phyloP scores from a whole-genome alignment of 2,329 filamentous ascomycete species.

The Pseudopyrenochaeta lycopersici region DNA sequence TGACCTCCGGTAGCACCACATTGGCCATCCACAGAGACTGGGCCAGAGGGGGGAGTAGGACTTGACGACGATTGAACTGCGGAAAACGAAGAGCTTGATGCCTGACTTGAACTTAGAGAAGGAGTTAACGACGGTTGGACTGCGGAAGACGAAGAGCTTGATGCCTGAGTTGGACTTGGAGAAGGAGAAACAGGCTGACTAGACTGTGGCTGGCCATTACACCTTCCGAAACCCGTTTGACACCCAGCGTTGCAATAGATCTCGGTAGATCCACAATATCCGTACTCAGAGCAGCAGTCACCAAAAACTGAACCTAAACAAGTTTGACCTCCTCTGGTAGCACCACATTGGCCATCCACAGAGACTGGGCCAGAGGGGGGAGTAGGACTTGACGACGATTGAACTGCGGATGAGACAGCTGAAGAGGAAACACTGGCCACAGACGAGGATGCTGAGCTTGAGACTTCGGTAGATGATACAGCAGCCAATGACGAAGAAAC shows the following conservation, averaged over 20 bases:
- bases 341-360: conserved; percentile 26
- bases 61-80: not conserved
- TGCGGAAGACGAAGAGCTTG: not conserved
- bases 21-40: conserved; percentile 23
- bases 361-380: conserved; percentile 11
- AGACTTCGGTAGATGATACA: not conserved
- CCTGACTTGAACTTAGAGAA: not conserved
- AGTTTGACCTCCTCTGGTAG: conserved; percentile 10
- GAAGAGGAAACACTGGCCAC: too few species aligned
- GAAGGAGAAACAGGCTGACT: too few species aligned
- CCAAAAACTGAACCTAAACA: conserved; percentile 24
- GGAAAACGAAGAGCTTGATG: not conserved
- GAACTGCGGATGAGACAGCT: not conserved
- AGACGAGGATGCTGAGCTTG: not conserved
- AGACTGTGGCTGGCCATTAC: not conserved
- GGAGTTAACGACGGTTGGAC: not conserved
- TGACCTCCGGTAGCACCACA: conserved; percentile 26
- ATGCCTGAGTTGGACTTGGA: not conserved
- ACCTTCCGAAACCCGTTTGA: conserved; percentile 19
- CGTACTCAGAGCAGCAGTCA: conserved; percentile 27
- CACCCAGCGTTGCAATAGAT: conserved; percentile 22
- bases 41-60: not conserved
- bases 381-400: not conserved
- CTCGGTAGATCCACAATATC: conserved; percentile 21
- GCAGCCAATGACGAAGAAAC: not conserved